These are phyloP conservation scores for Kernera saxatilis DNA, from an alignment of 345 rosid species.

Conservation along the genomic window DNA sequence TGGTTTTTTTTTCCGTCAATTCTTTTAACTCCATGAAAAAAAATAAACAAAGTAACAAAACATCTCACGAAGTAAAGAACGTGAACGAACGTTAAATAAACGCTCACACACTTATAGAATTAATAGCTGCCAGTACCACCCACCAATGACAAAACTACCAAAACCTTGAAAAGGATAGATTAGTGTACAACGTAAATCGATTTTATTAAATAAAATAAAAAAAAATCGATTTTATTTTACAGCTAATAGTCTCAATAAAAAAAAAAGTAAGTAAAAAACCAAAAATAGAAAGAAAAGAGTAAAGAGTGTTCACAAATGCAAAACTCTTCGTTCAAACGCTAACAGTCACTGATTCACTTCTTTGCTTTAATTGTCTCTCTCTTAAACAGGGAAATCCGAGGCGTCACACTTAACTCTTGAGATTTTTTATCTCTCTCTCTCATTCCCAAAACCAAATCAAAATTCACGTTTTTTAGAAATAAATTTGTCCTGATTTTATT, in stretches of 20 bases:
- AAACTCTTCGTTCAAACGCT: constrained; percentile 6
- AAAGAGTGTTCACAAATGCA: constrained; percentile 8
- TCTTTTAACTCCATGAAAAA: background rate
- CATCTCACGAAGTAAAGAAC: background rate
- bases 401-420: constrained; percentile 19
- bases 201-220: too few relatives aligned
- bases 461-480: background rate
- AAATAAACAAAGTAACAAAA: background rate
- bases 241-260: constrained; percentile 1
- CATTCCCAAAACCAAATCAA: constrained; percentile 21
- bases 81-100: background rate
- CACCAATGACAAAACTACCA: constrained; percentile 9
- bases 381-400: constrained; percentile 16
- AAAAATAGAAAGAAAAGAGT: constrained; percentile 14
- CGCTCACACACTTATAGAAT: background rate
- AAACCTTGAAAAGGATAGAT: background rate
- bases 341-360: constrained; percentile 15
- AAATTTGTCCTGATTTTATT: background rate
- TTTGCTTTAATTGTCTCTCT: background rate
- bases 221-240: constrained; percentile 1
- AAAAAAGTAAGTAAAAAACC: background rate
- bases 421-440: constrained; percentile 2
- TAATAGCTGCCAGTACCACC: background rate
- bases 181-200: background rate
- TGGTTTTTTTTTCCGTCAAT: background rate